Conservation (phyloP, 768 basidiomycete species). For the Sporobolomyces pararoseus region DNA sequence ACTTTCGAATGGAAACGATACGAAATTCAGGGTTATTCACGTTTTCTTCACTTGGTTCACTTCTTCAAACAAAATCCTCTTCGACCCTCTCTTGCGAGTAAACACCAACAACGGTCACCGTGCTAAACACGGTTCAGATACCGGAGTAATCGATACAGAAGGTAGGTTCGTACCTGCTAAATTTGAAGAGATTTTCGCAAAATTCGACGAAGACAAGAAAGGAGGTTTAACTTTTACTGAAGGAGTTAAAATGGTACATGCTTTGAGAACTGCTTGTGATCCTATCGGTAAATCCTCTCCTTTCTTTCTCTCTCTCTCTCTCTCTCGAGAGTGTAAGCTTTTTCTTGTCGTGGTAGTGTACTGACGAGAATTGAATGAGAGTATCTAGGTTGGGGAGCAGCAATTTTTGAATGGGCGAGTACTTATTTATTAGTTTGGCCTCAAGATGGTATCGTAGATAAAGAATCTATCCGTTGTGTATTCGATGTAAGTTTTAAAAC, state of each 20-base stretch:
- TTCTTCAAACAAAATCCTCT: conserved; percentile 47
- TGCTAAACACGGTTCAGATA: conserved; percentile 55
- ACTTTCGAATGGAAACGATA: no score
- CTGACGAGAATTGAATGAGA: no score
- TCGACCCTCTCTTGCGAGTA: conserved; percentile 53
- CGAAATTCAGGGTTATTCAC: conserved; percentile 49
- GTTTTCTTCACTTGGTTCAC: conserved; percentile 48
- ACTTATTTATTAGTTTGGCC: conserved; percentile 55
- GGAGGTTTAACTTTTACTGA: conserved; percentile 40
- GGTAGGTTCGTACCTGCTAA: conserved; percentile 53
- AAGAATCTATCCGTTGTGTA: conserved; percentile 18
- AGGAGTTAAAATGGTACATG: conserved; percentile 46
- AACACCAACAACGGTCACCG: conserved; percentile 50
- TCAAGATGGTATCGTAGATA: conserved; percentile 49
- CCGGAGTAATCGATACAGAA: conserved; percentile 47
- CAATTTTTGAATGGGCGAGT: conserved; percentile 52
- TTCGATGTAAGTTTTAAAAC: conserved; percentile 21
- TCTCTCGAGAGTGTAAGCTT: no score
- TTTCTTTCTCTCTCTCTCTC: no score
- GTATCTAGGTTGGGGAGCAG: conserved; percentile 43
- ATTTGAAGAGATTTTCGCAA: conserved; percentile 55
- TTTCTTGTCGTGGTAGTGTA: no score
- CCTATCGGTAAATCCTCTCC: conserved; percentile 44
- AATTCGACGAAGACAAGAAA: conserved; percentile 43
- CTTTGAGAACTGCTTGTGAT: conserved; percentile 32